Evolutionary conservation across 108 stramenopile genomes (phyloP).

Genomic region (Epithemia pelagica): DNA sequence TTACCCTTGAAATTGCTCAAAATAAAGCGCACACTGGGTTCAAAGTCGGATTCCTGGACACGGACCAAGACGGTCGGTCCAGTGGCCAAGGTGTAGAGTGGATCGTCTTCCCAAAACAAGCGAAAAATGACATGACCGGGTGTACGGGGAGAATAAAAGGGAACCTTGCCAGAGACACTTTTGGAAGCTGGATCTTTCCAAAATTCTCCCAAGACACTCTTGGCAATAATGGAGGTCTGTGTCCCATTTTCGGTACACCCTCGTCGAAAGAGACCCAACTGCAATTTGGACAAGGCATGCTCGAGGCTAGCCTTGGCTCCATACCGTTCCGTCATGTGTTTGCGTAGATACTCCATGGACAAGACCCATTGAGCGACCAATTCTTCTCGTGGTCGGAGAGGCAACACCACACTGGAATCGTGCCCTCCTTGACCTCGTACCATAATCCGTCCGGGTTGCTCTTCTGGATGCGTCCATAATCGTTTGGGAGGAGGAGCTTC

Average conservation of each 20-base stretch:
- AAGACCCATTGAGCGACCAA: conserved; percentile 74
- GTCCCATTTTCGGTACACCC: conserved; percentile 73
- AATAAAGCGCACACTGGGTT: conserved; percentile 72
- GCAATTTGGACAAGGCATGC: conserved; percentile 28
- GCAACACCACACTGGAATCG: conserved; percentile 26
- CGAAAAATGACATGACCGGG: conserved; percentile 88
- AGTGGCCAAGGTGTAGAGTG: conserved; percentile 66
- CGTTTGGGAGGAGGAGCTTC: conserved; percentile 43
- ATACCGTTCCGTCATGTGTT: conserved; percentile 7
- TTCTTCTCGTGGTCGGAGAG: conserved; percentile 57
- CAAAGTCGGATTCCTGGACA: conserved; percentile 55
- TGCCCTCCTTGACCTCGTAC: conserved; percentile 44
- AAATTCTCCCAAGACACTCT: conserved; percentile 53
- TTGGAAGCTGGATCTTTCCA: conserved; percentile 42
- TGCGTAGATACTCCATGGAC: conserved; percentile 55
- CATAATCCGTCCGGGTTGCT: conserved; percentile 71
- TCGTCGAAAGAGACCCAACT: conserved; percentile 78
- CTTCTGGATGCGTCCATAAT: conserved; percentile 48
- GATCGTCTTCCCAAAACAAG: conserved; percentile 69
- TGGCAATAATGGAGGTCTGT: conserved; percentile 69
- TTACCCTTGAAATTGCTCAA: conserved; percentile 84
- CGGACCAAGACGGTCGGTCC: conserved; percentile 65
- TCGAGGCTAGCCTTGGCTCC: neutral
- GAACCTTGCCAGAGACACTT: conserved; percentile 62
- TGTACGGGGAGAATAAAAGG: conserved; percentile 79